Evolutionary conservation across 345 rosid genomes (phyloP).

Genomic region (Cardamine resedifolia): DNA sequence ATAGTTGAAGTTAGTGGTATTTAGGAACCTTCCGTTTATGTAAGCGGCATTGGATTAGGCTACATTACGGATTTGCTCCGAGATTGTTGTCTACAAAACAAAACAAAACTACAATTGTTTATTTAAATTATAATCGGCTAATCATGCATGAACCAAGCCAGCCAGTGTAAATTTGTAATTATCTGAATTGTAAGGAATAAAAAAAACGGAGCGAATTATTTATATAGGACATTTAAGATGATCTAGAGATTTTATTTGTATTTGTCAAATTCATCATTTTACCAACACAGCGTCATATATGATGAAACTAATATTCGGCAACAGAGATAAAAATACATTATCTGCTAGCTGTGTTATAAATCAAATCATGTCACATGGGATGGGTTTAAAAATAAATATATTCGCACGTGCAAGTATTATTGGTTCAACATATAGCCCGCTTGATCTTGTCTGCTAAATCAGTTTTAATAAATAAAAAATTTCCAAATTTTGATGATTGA

Average conservation of each 20-base stretch:
- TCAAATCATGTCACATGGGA: background rate
- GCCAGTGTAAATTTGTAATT: slow-evolving; percentile 13
- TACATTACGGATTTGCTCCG: slow-evolving; percentile 10
- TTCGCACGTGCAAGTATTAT: background rate
- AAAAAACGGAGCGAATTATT: background rate
- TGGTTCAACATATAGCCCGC: background rate
- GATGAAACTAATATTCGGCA: background rate
- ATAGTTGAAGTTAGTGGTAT: slow-evolving; percentile 23
- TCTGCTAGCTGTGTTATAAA: background rate
- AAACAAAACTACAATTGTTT: background rate
- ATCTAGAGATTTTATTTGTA: background rate
- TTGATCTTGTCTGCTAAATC: background rate
- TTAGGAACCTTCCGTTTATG: slow-evolving; percentile 27
- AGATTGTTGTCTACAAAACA: slow-evolving; percentile 20
- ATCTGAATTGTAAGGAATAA: slow-evolving; percentile 13
- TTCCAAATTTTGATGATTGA: background rate
- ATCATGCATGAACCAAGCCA: slow-evolving; percentile 32
- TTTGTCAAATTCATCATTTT: background rate
- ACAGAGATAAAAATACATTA: background rate
- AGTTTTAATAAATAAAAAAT: background rate
- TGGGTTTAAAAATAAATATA: background rate
- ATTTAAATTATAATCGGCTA: background rate
- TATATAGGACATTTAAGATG: background rate
- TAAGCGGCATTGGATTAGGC: background rate
- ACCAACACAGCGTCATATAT: background rate